A percentile compares a stretch with the other conserved stretches of the same genome.
These are phyloP conservation scores for Delphinella strobiligena DNA, from an alignment of 2,329 filamentous ascomycete genomes.

Conservation along the genomic window DNA sequence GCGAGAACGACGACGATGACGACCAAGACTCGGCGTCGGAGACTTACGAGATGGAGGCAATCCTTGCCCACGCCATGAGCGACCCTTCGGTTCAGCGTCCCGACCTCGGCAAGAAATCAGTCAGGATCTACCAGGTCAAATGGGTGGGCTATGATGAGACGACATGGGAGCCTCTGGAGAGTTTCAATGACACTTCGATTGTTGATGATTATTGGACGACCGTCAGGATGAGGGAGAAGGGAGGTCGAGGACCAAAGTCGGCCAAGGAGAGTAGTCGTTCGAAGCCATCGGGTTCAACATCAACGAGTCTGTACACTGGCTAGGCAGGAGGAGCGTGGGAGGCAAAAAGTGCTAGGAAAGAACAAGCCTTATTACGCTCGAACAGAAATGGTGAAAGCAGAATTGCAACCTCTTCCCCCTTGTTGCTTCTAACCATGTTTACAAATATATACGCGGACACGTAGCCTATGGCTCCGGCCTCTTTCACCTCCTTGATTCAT, in stretches of 20 bases:
- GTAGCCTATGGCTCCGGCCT: too few relatives aligned
- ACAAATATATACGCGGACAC: too few relatives aligned
- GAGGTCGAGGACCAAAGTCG: background rate
- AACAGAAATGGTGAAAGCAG: too few relatives aligned
- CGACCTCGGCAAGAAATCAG: constrained; percentile 14
- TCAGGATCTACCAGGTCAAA: constrained; percentile 22
- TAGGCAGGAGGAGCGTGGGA: too few relatives aligned
- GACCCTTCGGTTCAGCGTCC: constrained; percentile 18
- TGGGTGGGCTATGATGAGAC: constrained; percentile 20
- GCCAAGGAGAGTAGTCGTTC: too few relatives aligned
- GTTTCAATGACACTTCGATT: constrained; percentile 17
- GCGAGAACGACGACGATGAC: constrained; percentile 9
- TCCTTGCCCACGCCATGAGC: constrained; percentile 17
- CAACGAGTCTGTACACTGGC: too few relatives aligned
- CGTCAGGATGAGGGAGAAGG: background rate
- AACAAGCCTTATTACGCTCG: too few relatives aligned
- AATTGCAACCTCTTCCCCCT: too few relatives aligned
- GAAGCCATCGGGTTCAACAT: too few relatives aligned
- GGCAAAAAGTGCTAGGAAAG: too few relatives aligned
- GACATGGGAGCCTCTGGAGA: constrained; percentile 22
- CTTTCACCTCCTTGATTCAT: too few relatives aligned
- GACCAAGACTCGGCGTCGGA: background rate
- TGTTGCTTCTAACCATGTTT: too few relatives aligned
- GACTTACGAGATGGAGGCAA: constrained; percentile 16
- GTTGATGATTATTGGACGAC: constrained; percentile 15